phyloP scores from a whole-genome alignment of 108 stramenopile genomes.

The Fistulifera solaris region DNA sequence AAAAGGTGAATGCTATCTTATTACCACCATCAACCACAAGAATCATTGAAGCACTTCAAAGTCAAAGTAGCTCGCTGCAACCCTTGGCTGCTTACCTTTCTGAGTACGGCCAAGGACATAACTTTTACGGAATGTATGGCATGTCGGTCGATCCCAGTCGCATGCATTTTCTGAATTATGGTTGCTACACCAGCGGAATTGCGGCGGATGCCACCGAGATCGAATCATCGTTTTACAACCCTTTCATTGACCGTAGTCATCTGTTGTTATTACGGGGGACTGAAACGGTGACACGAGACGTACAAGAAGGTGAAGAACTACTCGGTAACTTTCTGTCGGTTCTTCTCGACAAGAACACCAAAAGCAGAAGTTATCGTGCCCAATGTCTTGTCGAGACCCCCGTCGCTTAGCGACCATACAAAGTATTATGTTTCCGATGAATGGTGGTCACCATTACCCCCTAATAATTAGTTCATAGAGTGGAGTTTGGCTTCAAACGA shows the following conservation, averaged over 20 bases:
- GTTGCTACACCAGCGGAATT: not conserved
- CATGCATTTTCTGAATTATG: not conserved
- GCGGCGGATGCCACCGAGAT: not conserved
- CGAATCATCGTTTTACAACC: not conserved
- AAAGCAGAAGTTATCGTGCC: no score
- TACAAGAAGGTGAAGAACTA: not conserved
- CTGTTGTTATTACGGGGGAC: not conserved
- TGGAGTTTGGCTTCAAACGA: no score
- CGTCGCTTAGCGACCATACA: no score
- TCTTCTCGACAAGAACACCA: no score
- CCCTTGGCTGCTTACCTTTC: not conserved
- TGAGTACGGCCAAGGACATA: not conserved
- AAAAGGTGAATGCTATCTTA: constrained; percentile 12
- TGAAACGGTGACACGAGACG: not conserved
- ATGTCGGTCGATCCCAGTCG: not conserved
- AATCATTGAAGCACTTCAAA: not conserved
- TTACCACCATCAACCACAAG: constrained; percentile 7
- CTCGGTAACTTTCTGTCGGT: not conserved
- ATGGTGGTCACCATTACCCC: no score
- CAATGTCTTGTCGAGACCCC: no score
- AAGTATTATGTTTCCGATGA: no score
- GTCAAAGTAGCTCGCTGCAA: not conserved
- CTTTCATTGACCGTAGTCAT: not conserved
- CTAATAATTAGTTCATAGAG: no score
- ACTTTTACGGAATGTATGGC: not conserved